Percentiles rank a stretch among this genome's conserved stretches.
These are phyloP conservation scores for Eutrema yunnanense DNA, from an alignment of 345 rosid species.

Conservation along the genomic window DNA sequence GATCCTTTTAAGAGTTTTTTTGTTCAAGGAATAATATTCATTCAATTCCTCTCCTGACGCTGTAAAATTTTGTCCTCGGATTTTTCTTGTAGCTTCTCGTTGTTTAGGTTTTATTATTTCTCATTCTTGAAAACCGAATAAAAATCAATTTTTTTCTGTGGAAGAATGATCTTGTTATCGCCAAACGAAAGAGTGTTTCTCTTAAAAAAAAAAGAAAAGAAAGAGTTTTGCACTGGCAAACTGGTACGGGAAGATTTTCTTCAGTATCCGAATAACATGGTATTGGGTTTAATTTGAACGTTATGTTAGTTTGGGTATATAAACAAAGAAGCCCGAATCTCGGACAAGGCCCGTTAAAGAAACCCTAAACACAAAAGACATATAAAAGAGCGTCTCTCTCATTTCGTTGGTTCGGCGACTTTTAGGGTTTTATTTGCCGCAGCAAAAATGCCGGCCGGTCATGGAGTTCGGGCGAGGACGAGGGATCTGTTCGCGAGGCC, in stretches of 20 bases:
- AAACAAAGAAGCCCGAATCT: background rate
- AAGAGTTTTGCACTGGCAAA: background rate
- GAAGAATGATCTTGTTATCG: background rate
- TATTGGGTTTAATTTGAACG: background rate
- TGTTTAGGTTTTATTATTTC: background rate
- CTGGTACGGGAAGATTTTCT: background rate
- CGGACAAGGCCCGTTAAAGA: background rate
- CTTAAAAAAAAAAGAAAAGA: background rate
- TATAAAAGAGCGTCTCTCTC: background rate
- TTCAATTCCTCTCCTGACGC: slow-evolving; percentile 3
- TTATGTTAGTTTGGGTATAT: background rate
- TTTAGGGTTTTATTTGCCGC: slow-evolving; percentile 1
- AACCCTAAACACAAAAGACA: background rate
- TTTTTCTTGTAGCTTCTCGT: slow-evolving; percentile 1
- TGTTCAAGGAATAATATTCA: slow-evolving; percentile 5
- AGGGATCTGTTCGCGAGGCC: slow-evolving; percentile 66
- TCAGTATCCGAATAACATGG: background rate
- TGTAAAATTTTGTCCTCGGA: slow-evolving; percentile 7
- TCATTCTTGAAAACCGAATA: background rate
- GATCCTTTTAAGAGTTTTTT: background rate
- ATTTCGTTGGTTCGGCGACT: background rate
- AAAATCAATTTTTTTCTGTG: background rate
- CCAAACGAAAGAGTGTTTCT: background rate
- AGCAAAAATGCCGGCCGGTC: slow-evolving; percentile 62
- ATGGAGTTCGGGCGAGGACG: slow-evolving; percentile 62